Conservation (phyloP, 2,329 filamentous ascomycete species). For the Colletotrichum theobromicola region DNA sequence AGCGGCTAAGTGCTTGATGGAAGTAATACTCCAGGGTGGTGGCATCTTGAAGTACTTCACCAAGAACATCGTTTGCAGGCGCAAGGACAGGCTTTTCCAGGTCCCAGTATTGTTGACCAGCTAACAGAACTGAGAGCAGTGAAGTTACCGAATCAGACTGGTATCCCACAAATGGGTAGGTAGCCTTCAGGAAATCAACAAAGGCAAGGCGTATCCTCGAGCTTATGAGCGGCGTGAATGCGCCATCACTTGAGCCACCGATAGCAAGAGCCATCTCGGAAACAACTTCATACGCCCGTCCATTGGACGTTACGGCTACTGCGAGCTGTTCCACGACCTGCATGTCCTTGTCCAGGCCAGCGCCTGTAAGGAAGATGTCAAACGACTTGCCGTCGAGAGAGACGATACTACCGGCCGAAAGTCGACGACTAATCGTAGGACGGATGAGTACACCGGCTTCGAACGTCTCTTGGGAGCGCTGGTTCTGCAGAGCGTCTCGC, state of each 20-base stretch:
- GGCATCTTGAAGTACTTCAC: slow-evolving; percentile 12
- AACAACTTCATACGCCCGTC: slow-evolving; percentile 60
- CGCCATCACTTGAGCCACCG: slow-evolving; percentile 49
- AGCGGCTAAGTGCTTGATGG: slow-evolving; percentile 74
- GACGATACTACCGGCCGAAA: slow-evolving; percentile 66
- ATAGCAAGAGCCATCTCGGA: slow-evolving; percentile 53
- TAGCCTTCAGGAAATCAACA: slow-evolving; percentile 73
- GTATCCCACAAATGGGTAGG: slow-evolving; percentile 72
- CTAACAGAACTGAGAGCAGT: slow-evolving; percentile 68
- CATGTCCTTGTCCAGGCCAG: slow-evolving; percentile 55
- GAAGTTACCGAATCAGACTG: slow-evolving; percentile 72
- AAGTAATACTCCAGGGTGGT: slow-evolving; percentile 65
- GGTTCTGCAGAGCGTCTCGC: slow-evolving; percentile 61
- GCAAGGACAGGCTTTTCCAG: slow-evolving; percentile 39
- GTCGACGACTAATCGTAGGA: slow-evolving; percentile 51
- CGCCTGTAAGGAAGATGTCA: slow-evolving; percentile 60
- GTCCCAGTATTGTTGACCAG: slow-evolving; percentile 59
- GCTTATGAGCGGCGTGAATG: slow-evolving; percentile 60
- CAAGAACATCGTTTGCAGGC: slow-evolving; percentile 11
- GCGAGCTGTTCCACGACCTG: slow-evolving; percentile 58
- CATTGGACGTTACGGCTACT: slow-evolving; percentile 50
- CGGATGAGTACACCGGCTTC: slow-evolving; percentile 50
- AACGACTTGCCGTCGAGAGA: slow-evolving; percentile 66
- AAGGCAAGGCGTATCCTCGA: slow-evolving; percentile 69
- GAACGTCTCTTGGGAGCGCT: slow-evolving; percentile 63